Base-by-base conservation (phyloP, 495 filamentous ascomycete species). In the Hypomontagnella monticulosa region DNA sequence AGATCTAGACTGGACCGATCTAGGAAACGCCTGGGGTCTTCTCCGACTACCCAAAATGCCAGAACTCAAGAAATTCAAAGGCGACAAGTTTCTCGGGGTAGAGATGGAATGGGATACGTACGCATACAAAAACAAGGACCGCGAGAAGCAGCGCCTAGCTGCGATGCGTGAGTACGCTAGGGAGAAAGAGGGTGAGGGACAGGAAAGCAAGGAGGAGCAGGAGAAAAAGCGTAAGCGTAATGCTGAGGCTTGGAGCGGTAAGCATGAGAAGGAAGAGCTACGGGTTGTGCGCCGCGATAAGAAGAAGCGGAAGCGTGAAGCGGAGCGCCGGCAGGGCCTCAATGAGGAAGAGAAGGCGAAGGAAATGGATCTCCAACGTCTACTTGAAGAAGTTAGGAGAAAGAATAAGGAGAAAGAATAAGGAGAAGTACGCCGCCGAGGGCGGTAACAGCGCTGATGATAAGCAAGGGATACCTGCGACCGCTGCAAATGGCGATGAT, bases 1-100 rank as follows among this genome's bases (percentile, higher is more conserved):
- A 7, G 91, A 95, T 70, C 80, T 97, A 14, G 87, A 93, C 73
- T 99, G 95, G 95, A 79, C 81, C 37, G 91, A 90, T 41, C 77
- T 96, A 1, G 94, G 89, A 3, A 80, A 87, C 54, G 89, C 89
- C 9, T 99, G 93, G 90, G 81, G 80, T 12, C 80, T 99, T 7
- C 79, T 98, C 37, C 88, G 86, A 57, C 81, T 98, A 48, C 95
- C 95, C 38, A 94, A 91, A 74, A 99, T 99, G 95, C 95, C 96
- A 0, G 95, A 99, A 72, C 74, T 93, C 54, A 88, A 86, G 62
- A 84, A 74, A 6, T 92, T 88, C 71, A 78, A 84, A 0, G 87
- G 88, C 33, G 88, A 92, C 67, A 79, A 83, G 36, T 81, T 79
- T 0, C 75, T 92, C 6, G 90, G 90, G 7, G 74, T 90, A 3